These are phyloP conservation scores for Panaeolus cyanescens DNA, from an alignment of 768 basidiomycete species.

Conservation along the genomic window DNA sequence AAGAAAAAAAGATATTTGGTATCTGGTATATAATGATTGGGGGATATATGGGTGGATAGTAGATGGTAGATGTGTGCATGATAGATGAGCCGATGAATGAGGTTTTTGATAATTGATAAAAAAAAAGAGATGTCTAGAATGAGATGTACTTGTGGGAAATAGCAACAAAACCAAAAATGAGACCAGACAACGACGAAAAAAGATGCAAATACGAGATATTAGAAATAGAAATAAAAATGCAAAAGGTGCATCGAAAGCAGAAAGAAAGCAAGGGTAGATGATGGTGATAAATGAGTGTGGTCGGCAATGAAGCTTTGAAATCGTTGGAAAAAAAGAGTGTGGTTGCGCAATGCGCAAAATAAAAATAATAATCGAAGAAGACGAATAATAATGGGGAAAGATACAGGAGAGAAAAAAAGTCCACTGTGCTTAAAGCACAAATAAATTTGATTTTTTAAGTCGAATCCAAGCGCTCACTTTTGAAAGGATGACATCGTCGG, in stretches of 20 bases:
- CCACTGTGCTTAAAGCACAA: not conserved
- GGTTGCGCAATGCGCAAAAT: not conserved
- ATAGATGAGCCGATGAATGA: too few relatives aligned
- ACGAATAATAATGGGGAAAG: constrained; percentile 3
- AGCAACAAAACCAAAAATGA: not conserved
- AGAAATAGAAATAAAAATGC: too few relatives aligned
- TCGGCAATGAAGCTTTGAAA: not conserved
- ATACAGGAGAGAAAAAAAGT: constrained; percentile 1
- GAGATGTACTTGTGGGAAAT: not conserved
- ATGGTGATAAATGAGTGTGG: not conserved
- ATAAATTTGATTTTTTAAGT: too few relatives aligned
- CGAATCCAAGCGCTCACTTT: constrained; percentile 1
- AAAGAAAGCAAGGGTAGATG: constrained; percentile 5
- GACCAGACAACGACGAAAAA: not conserved
- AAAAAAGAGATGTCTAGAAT: not conserved
- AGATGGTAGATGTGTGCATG: too few relatives aligned
- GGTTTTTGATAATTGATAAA: not conserved
- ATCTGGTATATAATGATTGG: not conserved
- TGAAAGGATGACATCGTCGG: constrained; percentile 10
- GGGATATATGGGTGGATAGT: not conserved
- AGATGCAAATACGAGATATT: not conserved
- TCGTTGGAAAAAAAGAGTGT: not conserved
- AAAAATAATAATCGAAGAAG: constrained; percentile 5
- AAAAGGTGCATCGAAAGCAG: not conserved
- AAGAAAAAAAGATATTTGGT: not conserved